Evolutionary conservation across 345 rosid genomes (phyloP), one percentile per base, ranked within the genome.

Genomic region (Turritis glabra): DNA sequence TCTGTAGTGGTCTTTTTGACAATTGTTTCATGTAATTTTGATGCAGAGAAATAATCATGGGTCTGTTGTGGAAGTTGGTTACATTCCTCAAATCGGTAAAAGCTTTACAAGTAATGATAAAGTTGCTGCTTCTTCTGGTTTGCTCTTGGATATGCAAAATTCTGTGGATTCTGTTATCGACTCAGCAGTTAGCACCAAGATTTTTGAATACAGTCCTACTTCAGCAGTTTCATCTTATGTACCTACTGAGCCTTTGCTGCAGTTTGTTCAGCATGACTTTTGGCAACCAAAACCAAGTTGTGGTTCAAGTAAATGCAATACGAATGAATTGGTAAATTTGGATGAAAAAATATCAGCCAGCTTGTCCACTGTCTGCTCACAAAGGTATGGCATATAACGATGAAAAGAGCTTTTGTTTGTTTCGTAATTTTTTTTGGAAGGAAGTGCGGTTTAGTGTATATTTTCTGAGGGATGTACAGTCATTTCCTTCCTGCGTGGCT

Each of bases 351-450:
- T 59, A 53, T 77, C 85, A 44, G 75, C 46, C 23, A 78, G 67
- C 63, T 37, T 80, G 52, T 88, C 97, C 52, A 84, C 73, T 78
- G 78, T 80, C 35, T 86, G 80, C 76, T 86, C 93, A 80, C 86
- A 88, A 83, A 87, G 90, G 97, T 92, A 80, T 79, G 81, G 33
- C 40, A 25, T 47, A 44, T 33, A 8, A 46, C n/a, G 35, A 32
- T 21, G 54, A 30, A 23, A 21, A 40, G 26, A 21, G 10, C 12
- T 41, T 22, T 27, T n/a, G 43, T 4, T 21, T 59, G 12, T 59
- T n/a, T n/a, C n/a, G n/a, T n/a, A n/a, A n/a, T n/a, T n/a, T n/a
- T n/a, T n/a, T n/a, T n/a, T n/a, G n/a, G n/a, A n/a, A n/a, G 6
- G 4, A 23, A 55, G 32, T 66, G 25, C 37, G 5, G 59, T 12